Conservation (phyloP, 345 rosid genomes). For the Salix udensis region DNA sequence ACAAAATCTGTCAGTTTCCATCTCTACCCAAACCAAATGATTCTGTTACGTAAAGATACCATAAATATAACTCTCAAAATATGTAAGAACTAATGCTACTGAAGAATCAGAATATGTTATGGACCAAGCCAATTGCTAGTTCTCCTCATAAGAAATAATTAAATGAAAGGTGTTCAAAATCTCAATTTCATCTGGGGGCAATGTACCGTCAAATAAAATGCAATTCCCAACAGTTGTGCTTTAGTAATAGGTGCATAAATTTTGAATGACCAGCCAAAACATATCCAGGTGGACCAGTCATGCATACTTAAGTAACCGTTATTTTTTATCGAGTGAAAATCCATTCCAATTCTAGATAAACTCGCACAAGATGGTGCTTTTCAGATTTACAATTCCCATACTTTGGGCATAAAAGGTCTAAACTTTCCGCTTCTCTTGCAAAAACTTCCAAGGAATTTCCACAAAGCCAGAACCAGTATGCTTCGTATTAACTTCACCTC, state of each 20-base stretch:
- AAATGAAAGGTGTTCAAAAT: background rate
- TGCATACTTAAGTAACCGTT: slow-evolving; percentile 5
- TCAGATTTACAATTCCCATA: background rate
- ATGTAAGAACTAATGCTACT: background rate
- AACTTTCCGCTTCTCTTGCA: slow-evolving; percentile 8
- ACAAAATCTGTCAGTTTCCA: background rate
- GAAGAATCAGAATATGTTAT: slow-evolving; percentile 1
- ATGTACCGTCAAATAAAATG: slow-evolving; percentile 1
- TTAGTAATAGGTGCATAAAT: background rate
- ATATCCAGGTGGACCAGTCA: background rate
- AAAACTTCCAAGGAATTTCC: slow-evolving; percentile 18
- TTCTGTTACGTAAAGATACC: background rate
- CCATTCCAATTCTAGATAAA: slow-evolving; percentile 5
- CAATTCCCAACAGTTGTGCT: background rate
- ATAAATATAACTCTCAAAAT: background rate
- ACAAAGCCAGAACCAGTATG: slow-evolving; percentile 19
- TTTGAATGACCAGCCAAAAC: background rate
- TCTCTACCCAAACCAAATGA: background rate
- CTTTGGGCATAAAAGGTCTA: slow-evolving; percentile 6
- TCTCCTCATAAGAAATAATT: background rate
- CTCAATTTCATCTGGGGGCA: slow-evolving; percentile 1
- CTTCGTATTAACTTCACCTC: slow-evolving; percentile 17
- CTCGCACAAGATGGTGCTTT: background rate
- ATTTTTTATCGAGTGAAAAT: background rate
- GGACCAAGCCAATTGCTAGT: background rate